Conservation (phyloP, 345 rosid species). For the Populus ilicifolia region DNA sequence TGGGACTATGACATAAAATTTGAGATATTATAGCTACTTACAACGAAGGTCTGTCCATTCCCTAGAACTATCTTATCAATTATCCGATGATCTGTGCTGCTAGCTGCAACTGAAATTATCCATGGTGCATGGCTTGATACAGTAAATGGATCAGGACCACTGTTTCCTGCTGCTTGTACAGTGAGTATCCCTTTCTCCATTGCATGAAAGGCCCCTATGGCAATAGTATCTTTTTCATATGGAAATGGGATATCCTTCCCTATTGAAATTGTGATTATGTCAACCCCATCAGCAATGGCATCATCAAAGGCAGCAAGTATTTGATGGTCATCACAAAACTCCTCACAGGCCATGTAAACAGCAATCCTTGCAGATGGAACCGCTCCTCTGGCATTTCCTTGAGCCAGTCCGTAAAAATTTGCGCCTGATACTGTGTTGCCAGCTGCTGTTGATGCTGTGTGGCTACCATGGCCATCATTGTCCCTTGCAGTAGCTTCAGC, state of each 20-base stretch:
- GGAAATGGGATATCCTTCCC: accelerated
- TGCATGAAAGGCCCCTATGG: constrained; percentile 54
- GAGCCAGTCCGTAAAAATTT: constrained; percentile 40
- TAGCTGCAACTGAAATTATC: constrained; percentile 47
- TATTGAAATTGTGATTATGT: constrained; percentile 33
- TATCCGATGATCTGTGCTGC: constrained; percentile 39
- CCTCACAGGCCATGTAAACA: constrained; percentile 31
- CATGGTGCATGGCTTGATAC: constrained; percentile 35
- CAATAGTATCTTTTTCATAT: constrained; percentile 11
- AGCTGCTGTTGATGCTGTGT: constrained; percentile 61
- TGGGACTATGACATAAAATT: neutral
- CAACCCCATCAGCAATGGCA: constrained; percentile 59
- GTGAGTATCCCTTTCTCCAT: constrained; percentile 49
- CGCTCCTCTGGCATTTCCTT: constrained; percentile 56
- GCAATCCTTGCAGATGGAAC: constrained; percentile 57
- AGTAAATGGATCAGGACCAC: neutral
- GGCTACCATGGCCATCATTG: constrained; percentile 37
- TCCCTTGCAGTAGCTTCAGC: constrained; percentile 21
- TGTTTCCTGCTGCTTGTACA: constrained; percentile 36
- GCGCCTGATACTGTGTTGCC: constrained; percentile 39
- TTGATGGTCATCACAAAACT: neutral
- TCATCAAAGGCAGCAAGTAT: constrained; percentile 51
- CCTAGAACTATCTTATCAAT: constrained; percentile 35
- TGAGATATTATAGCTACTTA: constrained; percentile 19
- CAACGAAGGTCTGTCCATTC: constrained; percentile 32